Percentiles rank a stretch among this genome's conserved stretches.
phyloP scores from a whole-genome alignment of 2,329 filamentous ascomycete species.

The Rosellinia necatrix region DNA sequence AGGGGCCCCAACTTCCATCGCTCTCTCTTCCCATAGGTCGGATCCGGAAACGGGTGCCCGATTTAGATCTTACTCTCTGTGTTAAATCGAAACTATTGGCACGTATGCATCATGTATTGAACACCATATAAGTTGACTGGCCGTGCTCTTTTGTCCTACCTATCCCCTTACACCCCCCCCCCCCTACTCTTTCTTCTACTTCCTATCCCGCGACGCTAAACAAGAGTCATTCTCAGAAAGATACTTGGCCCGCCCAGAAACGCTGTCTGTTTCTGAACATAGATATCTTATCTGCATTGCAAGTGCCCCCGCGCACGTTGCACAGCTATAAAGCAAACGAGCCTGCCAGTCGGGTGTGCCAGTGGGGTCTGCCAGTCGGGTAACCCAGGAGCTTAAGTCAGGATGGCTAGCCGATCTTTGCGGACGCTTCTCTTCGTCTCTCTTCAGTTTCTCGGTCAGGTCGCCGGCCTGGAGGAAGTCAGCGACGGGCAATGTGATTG shows the following conservation, averaged over 20 bases:
- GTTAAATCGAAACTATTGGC: conserved; percentile 14
- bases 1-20: not conserved
- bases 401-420: conserved; percentile 22
- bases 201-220: not conserved
- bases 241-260: not conserved
- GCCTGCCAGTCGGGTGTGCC: too few species aligned
- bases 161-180: conserved; percentile 1
- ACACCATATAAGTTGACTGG: conserved; percentile 18
- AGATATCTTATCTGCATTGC: not conserved
- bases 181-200: conserved; percentile 3
- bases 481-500: conserved; percentile 47
- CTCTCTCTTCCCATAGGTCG: conserved; percentile 14
- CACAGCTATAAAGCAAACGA: not conserved
- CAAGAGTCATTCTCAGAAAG: not conserved
- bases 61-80: conserved; percentile 14
- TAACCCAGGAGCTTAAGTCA: conserved; percentile 4
- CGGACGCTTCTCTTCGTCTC: conserved; percentile 27
- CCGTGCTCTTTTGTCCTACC: conserved; percentile 18
- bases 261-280: not conserved
- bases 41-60: conserved; percentile 6
- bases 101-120: conserved; percentile 24
- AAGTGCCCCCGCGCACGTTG: not conserved
- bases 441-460: conserved; percentile 22
- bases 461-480: conserved; percentile 31
- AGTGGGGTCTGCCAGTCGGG: not conserved